Conservation (phyloP, 306 rosid genomes). For the Mimosa bimucronata region DNA sequence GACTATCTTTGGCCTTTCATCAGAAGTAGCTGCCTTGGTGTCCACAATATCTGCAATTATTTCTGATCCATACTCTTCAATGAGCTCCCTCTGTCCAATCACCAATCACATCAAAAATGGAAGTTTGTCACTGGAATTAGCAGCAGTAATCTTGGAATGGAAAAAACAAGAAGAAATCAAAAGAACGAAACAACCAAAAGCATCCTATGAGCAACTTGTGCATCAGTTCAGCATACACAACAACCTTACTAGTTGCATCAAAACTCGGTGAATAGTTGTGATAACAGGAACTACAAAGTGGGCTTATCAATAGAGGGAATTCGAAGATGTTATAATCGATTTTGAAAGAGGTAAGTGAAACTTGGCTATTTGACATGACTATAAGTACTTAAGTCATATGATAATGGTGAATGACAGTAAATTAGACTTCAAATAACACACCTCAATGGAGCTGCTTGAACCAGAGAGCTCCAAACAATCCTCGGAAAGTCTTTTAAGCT, state of each 20-base stretch:
- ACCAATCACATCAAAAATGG: conserved; percentile 6
- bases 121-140: neutral
- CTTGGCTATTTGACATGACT: neutral
- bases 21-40: neutral
- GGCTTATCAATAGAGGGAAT: neutral
- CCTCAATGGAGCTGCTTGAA: neutral
- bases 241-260: neutral
- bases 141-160: neutral
- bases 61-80: conserved; percentile 38
- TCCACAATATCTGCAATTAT: conserved; percentile 34
- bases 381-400: neutral
- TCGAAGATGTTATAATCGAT: too few relatives aligned
- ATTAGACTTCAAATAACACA: neutral
- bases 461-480: neutral
- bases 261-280: neutral
- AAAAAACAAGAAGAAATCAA: neutral
- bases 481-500: neutral
- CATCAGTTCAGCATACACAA: neutral
- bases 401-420: neutral
- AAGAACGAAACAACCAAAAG: too few relatives aligned
- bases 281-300: neutral
- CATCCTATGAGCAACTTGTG: neutral
- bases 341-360: neutral
- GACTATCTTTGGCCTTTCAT: neutral
- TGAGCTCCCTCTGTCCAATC: conserved; percentile 44